Percentiles rank a stretch among this genome's conserved stretches.
Evolutionary conservation across 2,329 filamentous ascomycete species (phyloP).

Genomic region (Nigrospora osmanthi): DNA sequence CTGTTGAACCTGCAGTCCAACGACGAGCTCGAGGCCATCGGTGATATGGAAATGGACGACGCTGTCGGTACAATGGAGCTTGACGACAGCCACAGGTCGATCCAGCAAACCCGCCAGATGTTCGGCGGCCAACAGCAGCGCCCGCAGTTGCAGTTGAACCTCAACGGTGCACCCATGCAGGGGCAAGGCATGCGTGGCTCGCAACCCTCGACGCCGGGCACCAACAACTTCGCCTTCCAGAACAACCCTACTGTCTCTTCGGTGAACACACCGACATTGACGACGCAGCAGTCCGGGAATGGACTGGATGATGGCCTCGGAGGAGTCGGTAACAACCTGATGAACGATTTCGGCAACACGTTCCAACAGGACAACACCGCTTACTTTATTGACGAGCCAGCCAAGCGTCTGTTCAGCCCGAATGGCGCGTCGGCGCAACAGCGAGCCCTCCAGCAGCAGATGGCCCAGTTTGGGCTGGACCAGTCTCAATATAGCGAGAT

Average conservation of each 20-base stretch:
- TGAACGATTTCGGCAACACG: slow-evolving; percentile 48
- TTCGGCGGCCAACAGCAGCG: slow-evolving; percentile 54
- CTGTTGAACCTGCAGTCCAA: slow-evolving; percentile 32
- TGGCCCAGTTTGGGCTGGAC: slow-evolving; percentile 67
- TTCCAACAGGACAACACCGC: slow-evolving; percentile 38
- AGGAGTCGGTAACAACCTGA: slow-evolving; percentile 49
- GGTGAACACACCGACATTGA: slow-evolving; percentile 88
- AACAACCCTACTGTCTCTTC: slow-evolving; percentile 96
- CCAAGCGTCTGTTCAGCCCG: slow-evolving; percentile 85
- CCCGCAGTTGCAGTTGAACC: slow-evolving; percentile 73
- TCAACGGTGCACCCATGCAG: slow-evolving; percentile 67
- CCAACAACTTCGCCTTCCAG: slow-evolving; percentile 70
- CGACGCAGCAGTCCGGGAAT: slow-evolving; percentile 59
- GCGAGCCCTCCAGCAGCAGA: slow-evolving; percentile 57
- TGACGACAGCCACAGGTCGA: slow-evolving; percentile 53
- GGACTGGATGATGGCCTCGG: slow-evolving; percentile 71
- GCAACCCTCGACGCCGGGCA: slow-evolving; percentile 76
- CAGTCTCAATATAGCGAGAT: slow-evolving; percentile 69
- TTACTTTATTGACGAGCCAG: slow-evolving; percentile 81
- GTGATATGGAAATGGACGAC: slow-evolving; percentile 97
- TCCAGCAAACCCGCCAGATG: slow-evolving; percentile 62
- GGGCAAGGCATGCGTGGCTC: slow-evolving; percentile 79
- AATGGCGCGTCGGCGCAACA: slow-evolving; percentile 63
- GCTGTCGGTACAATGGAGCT: slow-evolving; percentile 59
- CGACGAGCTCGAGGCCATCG: slow-evolving; percentile 75